phyloP scores from a whole-genome alignment of 2,329 filamentous ascomycete genomes.

The Beauveria sp. region DNA sequence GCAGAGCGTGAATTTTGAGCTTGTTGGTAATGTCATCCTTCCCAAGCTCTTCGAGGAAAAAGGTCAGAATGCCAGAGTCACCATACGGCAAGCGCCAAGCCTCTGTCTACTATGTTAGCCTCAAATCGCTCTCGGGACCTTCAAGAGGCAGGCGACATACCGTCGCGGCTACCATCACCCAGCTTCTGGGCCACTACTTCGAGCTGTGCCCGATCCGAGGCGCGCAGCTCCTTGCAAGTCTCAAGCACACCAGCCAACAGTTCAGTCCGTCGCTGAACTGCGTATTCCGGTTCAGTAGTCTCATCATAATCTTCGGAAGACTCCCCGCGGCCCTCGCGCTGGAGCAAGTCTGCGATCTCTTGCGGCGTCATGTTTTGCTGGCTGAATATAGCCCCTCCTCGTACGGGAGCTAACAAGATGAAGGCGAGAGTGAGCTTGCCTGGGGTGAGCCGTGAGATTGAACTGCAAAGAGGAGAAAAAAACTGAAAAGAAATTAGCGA shows the following conservation, averaged over 20 bases:
- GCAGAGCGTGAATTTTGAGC: constrained; percentile 47
- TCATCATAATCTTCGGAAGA: constrained; percentile 22
- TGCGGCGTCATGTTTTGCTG: constrained; percentile 25
- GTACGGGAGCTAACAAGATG: neutral
- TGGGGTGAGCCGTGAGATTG: neutral
- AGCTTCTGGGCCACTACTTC: constrained; percentile 43
- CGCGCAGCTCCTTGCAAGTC: constrained; percentile 33
- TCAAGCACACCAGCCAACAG: constrained; percentile 31
- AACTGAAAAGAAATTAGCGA: neutral
- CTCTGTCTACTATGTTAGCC: constrained; percentile 27
- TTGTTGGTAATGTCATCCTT: constrained; percentile 29
- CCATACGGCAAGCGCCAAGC: constrained; percentile 51
- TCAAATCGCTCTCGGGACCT: neutral
- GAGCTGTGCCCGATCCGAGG: constrained; percentile 32
- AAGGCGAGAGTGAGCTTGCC: neutral
- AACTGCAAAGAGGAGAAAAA: neutral
- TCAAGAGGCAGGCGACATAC: constrained; percentile 28
- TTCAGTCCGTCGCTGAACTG: constrained; percentile 19
- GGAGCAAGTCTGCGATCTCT: constrained; percentile 31
- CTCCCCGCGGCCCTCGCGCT: constrained; percentile 23
- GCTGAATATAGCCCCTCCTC: neutral
- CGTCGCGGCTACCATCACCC: constrained; percentile 47
- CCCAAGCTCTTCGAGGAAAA: constrained; percentile 43
- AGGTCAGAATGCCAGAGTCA: constrained; percentile 48
- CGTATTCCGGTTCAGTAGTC: constrained; percentile 17